Base-by-base conservation (phyloP, 2,329 filamentous ascomycete species). In the Pseudogymnoascus sp. region DNA sequence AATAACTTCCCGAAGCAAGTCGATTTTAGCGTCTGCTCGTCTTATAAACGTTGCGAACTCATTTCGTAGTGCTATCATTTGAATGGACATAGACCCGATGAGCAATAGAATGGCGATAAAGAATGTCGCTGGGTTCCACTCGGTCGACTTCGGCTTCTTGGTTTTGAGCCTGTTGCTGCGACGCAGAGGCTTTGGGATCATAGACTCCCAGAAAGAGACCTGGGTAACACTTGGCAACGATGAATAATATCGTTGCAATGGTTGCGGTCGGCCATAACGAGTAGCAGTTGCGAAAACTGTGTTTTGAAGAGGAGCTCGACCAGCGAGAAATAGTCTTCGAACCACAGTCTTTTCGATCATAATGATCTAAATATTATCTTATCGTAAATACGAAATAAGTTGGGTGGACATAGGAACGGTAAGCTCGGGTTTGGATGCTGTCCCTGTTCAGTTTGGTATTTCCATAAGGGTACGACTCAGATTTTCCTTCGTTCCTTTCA, bases 51-150 rank as follows among this genome's bases (percentile, higher is more conserved):
- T 85, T 34, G 82, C 80, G 71, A 87, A 89, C 61, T 93, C 87
- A 69, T 89, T 90, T 70, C 87, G 88, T 70, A 97, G 75, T 37
- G 86, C 82, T 71, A 99, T 88, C 81, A 95, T 90, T 71, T 97
- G 90, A 70, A 99, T 97, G 12, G 93, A 90, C 81, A 97, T 96
- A 66, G 91, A 96, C 3, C 96, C 96, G 67, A 97, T 93, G 67
- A 97, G 82, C 42, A 92, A 79, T 71, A 92, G 92, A 67, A 93
- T 90, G 70, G 87, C 79, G 69, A 93, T 90, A 74, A 87, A 95
- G 71, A 91, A 93, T 0, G 87, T 92, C 18, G 89, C 89, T 2
- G 90, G 89, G 69, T 93, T 93, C 86, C 88, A 90, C 69, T 86
- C 83, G 71, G 84, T 87, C 14, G 81, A 77, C 67, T 81, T 83